Evolutionary conservation across 1,139 yeast genomes (phyloP), one percentile per base, ranked within the genome.

Genomic region (Geotrichum cucujoidarum): DNA sequence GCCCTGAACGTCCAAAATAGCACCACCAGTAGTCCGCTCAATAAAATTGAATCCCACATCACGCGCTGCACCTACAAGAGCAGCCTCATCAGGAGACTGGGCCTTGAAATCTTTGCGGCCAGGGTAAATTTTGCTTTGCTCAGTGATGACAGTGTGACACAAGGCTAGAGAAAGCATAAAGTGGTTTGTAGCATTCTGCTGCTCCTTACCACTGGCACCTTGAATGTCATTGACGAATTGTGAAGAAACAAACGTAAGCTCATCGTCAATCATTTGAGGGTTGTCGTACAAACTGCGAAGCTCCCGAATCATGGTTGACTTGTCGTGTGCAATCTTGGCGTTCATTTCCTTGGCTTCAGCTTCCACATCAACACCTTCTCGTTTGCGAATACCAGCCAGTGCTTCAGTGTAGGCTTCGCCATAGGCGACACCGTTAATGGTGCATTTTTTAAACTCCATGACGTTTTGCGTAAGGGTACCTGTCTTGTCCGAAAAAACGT

Each of bases 31-130:
- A 3, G 85, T 80, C 60, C 95, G 77, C 43, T 78, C 85, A 31
- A 80, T 71, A 63, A 92, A 83, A 11, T 86, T 81, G 65, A 83
- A 85, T 2, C 98, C 98, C 57, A 88, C 71, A 65, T 90, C 97
- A 59, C 95, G 78, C 0, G 98, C 97, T 41, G 92, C 90, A 4
- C 84, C 78, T 3, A 92, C 97, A 52, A 92, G 76, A 0, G 98
- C 97, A 43, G 95, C 94, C 68, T 92, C 98, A 72, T 92, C 98
- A 0, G 98, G 98, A n/a, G 95, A 86, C 66, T 92, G 97, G 0
- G 98, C 97, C 63, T 89, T 87, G 61, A 86, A 77, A 37, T 72
- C 74, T 47, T 84, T 65, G 39, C 68, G 71, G 1, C 77, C 78
- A 34, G 86, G 83, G 29, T 49, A 32, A 40, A 74, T 73, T 13